Evolutionary conservation across 2,329 filamentous ascomycete species (phyloP).

Genomic region (Fusarium mundagurra): DNA sequence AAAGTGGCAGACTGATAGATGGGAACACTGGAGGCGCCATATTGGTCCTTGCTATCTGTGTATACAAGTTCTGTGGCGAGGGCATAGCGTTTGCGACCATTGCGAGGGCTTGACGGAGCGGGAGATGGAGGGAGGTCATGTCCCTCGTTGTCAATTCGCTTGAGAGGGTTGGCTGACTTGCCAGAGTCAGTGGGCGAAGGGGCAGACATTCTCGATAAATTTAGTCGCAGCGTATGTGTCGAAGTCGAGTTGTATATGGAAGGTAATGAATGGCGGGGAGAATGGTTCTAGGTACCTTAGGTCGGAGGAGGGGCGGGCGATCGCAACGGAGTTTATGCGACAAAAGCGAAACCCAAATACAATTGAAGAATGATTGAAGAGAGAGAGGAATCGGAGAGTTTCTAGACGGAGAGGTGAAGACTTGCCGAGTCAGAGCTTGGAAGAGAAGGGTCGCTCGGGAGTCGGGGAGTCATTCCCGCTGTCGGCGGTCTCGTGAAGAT

Average conservation of each 20-base stretch:
- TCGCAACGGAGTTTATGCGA: background rate
- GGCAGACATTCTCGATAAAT: slow-evolving; percentile 32
- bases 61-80: slow-evolving; percentile 96
- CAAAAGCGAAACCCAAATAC: background rate
- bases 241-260: background rate
- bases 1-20: slow-evolving; percentile 99
- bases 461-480: slow-evolving; percentile 44
- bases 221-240: background rate
- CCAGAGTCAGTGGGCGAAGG: slow-evolving; percentile 42
- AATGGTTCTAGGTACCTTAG: background rate
- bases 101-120: slow-evolving; percentile 88
- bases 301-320: background rate
- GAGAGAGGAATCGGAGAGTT: slow-evolving; percentile 12
- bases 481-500: slow-evolving; percentile 39
- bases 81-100: slow-evolving; percentile 84
- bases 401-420: slow-evolving; percentile 7
- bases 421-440: slow-evolving; percentile 24
- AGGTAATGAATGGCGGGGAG: slow-evolving; percentile 6
- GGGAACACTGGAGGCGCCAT: slow-evolving; percentile 93
- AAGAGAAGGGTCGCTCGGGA: slow-evolving; percentile 33
- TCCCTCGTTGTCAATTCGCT: slow-evolving; percentile 80
- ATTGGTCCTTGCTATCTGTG: slow-evolving; percentile 95
- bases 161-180: slow-evolving; percentile 54
- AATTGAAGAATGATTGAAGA: slow-evolving; percentile 9
- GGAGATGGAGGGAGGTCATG: slow-evolving; percentile 91